phyloP scores from a whole-genome alignment of 2,329 filamentous ascomycete genomes.

The Phyllosticta capitalensis region DNA sequence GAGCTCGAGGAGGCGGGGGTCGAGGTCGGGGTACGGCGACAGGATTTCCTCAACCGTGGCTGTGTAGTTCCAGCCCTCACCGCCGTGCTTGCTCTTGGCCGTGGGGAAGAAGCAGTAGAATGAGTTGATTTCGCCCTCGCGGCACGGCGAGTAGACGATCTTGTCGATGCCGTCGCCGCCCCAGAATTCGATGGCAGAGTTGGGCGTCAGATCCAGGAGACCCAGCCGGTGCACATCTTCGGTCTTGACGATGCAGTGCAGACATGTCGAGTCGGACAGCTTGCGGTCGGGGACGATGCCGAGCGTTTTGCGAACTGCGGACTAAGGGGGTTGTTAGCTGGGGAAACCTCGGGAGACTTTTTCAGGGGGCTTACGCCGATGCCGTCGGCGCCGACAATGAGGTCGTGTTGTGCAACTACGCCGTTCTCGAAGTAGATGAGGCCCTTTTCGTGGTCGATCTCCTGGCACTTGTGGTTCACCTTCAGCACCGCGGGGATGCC shows the following conservation, averaged over 20 bases:
- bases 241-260: constrained; percentile 55
- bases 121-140: constrained; percentile 53
- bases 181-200: constrained; percentile 60
- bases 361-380: constrained; percentile 38
- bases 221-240: constrained; percentile 51
- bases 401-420: constrained; percentile 42
- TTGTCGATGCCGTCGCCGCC: constrained; percentile 60
- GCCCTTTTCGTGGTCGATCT: constrained; percentile 43
- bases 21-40: constrained; percentile 50
- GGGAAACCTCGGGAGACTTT: not conserved
- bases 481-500: constrained; percentile 49
- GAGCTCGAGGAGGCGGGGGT: constrained; percentile 47
- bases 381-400: constrained; percentile 56
- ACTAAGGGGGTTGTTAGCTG: constrained; percentile 21
- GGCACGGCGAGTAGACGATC: constrained; percentile 62
- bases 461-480: constrained; percentile 48
- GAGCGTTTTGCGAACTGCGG: constrained; percentile 51
- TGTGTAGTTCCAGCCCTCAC: constrained; percentile 33
- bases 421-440: constrained; percentile 37
- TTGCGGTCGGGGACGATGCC: constrained; percentile 52
- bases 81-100: constrained; percentile 32
- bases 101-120: constrained; percentile 64
- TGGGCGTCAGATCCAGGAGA: constrained; percentile 51
- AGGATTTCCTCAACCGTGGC: constrained; percentile 44
- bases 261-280: constrained; percentile 51